Evolutionary conservation across 2,329 filamentous ascomycete genomes (phyloP).

Genomic region (Clarireedia homoeocarpa): DNA sequence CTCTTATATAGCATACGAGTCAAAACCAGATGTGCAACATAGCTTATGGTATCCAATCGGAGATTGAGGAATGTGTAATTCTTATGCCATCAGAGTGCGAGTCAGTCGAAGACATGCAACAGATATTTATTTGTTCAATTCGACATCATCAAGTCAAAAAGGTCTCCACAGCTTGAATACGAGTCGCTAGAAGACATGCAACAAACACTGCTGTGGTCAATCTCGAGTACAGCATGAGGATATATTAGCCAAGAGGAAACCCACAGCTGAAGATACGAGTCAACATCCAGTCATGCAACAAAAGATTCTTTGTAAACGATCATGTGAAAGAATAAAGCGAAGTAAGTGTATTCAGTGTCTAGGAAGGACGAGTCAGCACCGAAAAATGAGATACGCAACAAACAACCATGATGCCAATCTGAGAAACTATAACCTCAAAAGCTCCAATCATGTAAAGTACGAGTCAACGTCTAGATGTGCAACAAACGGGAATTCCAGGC

Average conservation of each 20-base stretch:
- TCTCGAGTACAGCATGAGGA: not conserved
- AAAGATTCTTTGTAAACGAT: too few relatives aligned
- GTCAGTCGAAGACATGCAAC: not conserved
- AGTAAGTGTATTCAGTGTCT: not conserved
- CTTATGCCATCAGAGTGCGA: not conserved
- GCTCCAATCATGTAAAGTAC: not conserved
- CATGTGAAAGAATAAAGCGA: too few relatives aligned
- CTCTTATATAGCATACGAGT: not conserved
- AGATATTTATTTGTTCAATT: not conserved
- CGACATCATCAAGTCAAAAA: not conserved
- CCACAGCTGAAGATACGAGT: too few relatives aligned
- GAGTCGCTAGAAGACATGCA: not conserved
- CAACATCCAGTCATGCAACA: too few relatives aligned
- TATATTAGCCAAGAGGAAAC: not conserved
- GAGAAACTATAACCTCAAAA: too few relatives aligned
- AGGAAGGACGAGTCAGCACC: not conserved
- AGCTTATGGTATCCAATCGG: not conserved
- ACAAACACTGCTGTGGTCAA: not conserved
- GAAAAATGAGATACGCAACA: not conserved
- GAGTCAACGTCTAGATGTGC: not conserved
- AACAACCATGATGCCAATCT: not conserved
- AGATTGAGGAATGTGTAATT: not conserved
- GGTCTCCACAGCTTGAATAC: not conserved
- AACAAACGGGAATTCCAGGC: not conserved
- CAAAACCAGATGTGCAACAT: not conserved